These are phyloP conservation scores for Nicotiana attenuata DNA, from an alignment of 257 asterid genomes.

Conservation along the genomic window DNA sequence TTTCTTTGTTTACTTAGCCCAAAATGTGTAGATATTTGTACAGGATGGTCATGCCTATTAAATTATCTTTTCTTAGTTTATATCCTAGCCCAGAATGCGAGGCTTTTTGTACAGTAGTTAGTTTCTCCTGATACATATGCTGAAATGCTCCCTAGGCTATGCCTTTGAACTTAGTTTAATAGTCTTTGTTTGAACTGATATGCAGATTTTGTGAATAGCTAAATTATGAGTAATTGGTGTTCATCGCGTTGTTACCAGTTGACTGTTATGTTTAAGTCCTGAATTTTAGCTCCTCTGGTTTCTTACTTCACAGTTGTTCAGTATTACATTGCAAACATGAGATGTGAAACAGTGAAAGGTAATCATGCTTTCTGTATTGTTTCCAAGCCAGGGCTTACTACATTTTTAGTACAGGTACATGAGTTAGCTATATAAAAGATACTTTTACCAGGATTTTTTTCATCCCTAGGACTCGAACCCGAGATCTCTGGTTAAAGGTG, in stretches of 20 bases:
- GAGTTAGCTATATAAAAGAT: too few species aligned
- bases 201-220: neutral
- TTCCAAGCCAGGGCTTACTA: neutral
- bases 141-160: neutral
- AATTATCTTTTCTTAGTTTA: neutral
- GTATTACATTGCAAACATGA: conserved; percentile 49
- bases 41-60: neutral
- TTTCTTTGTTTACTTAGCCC: neutral
- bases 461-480: too few species aligned
- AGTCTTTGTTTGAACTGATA: neutral
- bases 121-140: neutral
- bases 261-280: too few species aligned
- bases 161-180: neutral
- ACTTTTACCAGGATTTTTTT: too few species aligned
- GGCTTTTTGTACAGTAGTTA: neutral
- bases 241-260: neutral
- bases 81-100: neutral
- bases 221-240: neutral
- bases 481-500: too few species aligned
- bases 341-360: conserved; percentile 34
- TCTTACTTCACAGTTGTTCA: conserved; percentile 34
- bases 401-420: neutral
- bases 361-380: neutral
- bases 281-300: too few species aligned
- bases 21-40: neutral